phyloP scores from a whole-genome alignment of 2,329 filamentous ascomycete genomes.

The Colletotrichum cordylinicola region DNA sequence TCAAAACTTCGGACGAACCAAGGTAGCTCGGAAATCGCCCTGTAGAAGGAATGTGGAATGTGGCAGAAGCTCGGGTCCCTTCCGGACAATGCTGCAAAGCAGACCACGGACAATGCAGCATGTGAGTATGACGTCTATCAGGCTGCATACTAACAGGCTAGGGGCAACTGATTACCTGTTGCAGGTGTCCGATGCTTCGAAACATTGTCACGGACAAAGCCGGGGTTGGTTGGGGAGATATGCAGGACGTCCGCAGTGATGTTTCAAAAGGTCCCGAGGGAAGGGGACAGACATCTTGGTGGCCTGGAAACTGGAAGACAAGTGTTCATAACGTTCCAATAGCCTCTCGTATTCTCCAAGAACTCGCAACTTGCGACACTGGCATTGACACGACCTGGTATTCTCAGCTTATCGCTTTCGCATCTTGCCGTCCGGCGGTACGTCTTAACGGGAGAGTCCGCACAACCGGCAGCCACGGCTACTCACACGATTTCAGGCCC shows the following conservation, averaged over 20 bases:
- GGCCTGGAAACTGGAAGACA: not conserved
- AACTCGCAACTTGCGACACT: not conserved
- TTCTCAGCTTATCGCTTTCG: not conserved
- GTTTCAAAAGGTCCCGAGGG: not conserved
- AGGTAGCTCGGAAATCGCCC: not conserved
- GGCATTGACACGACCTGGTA: not conserved
- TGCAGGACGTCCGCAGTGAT: not conserved
- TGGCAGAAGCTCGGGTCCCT: not conserved
- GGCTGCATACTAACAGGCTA: not conserved
- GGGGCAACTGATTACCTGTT: not conserved
- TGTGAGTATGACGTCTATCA: not conserved
- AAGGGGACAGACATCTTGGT: not conserved
- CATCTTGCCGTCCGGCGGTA: not conserved
- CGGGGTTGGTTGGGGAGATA: not conserved
- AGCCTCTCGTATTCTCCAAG: not conserved
- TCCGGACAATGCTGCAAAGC: not conserved
- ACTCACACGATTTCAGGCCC: not conserved
- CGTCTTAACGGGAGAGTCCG: not conserved
- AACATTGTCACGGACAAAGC: not conserved
- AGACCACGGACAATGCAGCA: not conserved
- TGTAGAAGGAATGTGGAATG: not conserved
- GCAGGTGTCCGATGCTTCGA: not conserved
- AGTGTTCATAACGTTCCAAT: not conserved
- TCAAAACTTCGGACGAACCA: constrained; percentile 3
- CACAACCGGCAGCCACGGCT: not conserved